A percentile compares a stretch with the other conserved stretches of the same genome.
Conservation (phyloP, 495 filamentous ascomycete species). For the Trichoderma virens region DNA sequence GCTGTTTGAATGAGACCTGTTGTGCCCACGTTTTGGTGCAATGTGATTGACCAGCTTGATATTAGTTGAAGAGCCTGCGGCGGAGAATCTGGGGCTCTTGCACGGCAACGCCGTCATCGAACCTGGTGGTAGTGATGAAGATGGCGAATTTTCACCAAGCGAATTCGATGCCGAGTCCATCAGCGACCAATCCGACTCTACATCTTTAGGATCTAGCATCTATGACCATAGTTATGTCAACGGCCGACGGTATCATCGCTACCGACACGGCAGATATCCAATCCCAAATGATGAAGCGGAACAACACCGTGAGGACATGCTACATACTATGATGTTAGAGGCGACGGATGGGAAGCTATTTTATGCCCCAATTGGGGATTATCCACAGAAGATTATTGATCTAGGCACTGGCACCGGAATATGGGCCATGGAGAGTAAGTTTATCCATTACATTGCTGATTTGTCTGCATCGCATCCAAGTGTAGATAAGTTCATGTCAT, state of each 20-base stretch:
- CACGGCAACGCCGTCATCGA: constrained; percentile 12
- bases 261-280: constrained; percentile 44
- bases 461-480: too few species aligned
- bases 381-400: constrained; percentile 39
- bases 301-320: constrained; percentile 41
- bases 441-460: too few species aligned
- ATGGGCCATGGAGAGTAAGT: constrained; percentile 42
- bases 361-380: constrained; percentile 33
- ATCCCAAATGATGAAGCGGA: constrained; percentile 52
- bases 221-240: constrained; percentile 50
- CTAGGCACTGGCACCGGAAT: constrained; percentile 48
- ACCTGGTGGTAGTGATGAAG: constrained; percentile 16
- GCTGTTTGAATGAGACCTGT: neutral
- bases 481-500: too few species aligned
- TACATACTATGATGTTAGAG: constrained; percentile 32
- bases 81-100: neutral
- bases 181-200: constrained; percentile 28
- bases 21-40: neutral
- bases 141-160: constrained; percentile 14
- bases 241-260: constrained; percentile 51
- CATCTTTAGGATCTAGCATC: constrained; percentile 42
- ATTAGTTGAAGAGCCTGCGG: neutral
- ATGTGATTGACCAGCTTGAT: neutral
- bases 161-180: constrained; percentile 18
- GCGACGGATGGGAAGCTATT: constrained; percentile 35